These are phyloP conservation scores for Geranium incanum DNA, from an alignment of 441 rosid genomes.

Conservation along the genomic window DNA sequence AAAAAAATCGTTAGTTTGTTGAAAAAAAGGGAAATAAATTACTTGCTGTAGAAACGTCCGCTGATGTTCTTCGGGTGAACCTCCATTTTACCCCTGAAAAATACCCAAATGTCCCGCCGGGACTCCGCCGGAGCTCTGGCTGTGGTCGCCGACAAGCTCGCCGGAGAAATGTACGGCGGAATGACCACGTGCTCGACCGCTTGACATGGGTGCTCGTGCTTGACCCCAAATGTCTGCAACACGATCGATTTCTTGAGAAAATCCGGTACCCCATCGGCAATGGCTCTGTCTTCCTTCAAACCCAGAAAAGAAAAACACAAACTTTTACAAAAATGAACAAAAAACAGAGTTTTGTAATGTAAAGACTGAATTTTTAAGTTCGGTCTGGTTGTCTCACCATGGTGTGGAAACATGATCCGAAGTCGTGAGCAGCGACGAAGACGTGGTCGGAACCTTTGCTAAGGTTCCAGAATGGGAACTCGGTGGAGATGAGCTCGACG, in stretches of 20 bases:
- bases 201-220: slow-evolving; percentile 75
- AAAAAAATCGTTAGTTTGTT: neutral
- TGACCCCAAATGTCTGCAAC: slow-evolving; percentile 85
- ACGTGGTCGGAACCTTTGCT: slow-evolving; percentile 70
- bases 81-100: slow-evolving; percentile 96
- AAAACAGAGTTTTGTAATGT: neutral
- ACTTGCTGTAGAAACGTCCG: slow-evolving; percentile 90
- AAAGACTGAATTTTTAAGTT: too few species aligned
- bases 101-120: slow-evolving; percentile 64
- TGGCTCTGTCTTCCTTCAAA: slow-evolving; percentile 67
- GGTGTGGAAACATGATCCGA: slow-evolving; percentile 86
- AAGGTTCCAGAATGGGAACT: slow-evolving; percentile 75
- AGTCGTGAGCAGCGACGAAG: slow-evolving; percentile 82
- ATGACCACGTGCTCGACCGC: slow-evolving; percentile 68
- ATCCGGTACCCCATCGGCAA: slow-evolving; percentile 65
- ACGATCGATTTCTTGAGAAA: slow-evolving; percentile 61
- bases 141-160: slow-evolving; percentile 39
- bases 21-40: slow-evolving; percentile 3
- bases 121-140: slow-evolving; percentile 34
- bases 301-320: neutral
- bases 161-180: slow-evolving; percentile 79
- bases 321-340: neutral
- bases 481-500: slow-evolving; percentile 42
- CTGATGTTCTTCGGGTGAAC: slow-evolving; percentile 81
- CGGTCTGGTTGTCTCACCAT: slow-evolving; percentile 45